Conservation (phyloP, 2,329 filamentous ascomycete genomes). For the Graphilbum ipis-grandicollis region DNA sequence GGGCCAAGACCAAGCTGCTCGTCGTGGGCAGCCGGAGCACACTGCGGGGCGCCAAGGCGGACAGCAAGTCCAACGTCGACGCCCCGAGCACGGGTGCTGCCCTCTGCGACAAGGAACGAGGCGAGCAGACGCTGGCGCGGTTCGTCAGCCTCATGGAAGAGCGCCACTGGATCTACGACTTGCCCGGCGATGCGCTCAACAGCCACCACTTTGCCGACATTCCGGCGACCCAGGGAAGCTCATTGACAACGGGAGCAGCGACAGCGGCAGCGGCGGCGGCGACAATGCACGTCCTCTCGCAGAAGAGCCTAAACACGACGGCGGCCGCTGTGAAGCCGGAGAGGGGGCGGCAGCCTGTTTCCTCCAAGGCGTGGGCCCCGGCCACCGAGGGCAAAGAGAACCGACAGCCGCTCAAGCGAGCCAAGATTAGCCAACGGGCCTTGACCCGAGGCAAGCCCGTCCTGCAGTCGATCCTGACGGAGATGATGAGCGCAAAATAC, state of each 20-base stretch:
- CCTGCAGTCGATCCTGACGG: slow-evolving; percentile 63
- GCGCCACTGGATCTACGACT: slow-evolving; percentile 62
- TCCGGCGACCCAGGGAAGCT: slow-evolving; percentile 12
- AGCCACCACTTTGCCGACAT: slow-evolving; percentile 50
- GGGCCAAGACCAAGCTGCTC: slow-evolving; percentile 80
- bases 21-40: slow-evolving; percentile 73
- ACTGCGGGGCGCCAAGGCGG: slow-evolving; percentile 27
- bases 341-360: slow-evolving; percentile 4
- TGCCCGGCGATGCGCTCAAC: slow-evolving; percentile 46
- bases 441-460: slow-evolving; percentile 51
- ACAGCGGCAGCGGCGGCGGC: neutral
- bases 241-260: neutral
- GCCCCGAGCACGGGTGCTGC: slow-evolving; percentile 11
- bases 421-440: slow-evolving; percentile 40
- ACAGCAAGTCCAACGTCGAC: slow-evolving; percentile 16
- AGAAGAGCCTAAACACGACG: neutral
- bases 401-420: slow-evolving; percentile 28
- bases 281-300: neutral
- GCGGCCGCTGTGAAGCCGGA: neutral
- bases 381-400: slow-evolving; percentile 24
- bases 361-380: slow-evolving; percentile 4
- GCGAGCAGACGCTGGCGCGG: slow-evolving; percentile 54
- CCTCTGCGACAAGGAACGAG: slow-evolving; percentile 18
- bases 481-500: slow-evolving; percentile 26
- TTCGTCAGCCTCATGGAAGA: slow-evolving; percentile 66